A percentile compares a stretch with the other conserved stretches of the same genome.
phyloP scores from a whole-genome alignment of 2,329 filamentous ascomycete species.

The Cladosporium sp. region DNA sequence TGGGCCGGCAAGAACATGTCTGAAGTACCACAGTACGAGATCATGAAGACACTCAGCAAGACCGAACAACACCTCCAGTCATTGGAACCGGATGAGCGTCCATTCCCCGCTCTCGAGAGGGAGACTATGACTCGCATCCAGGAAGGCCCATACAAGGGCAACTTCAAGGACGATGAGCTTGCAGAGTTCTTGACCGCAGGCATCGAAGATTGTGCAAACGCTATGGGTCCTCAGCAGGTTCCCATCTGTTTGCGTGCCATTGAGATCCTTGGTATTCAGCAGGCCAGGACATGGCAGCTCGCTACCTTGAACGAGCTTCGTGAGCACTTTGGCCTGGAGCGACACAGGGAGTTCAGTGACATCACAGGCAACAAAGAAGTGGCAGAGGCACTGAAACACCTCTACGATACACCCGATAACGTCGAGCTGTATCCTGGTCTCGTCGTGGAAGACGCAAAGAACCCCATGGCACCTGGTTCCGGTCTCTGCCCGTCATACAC shows the following conservation, averaged over 20 bases:
- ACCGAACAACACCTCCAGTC: slow-evolving; percentile 26
- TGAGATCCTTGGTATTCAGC: slow-evolving; percentile 60
- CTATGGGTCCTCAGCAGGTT: slow-evolving; percentile 57
- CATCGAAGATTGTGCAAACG: slow-evolving; percentile 59
- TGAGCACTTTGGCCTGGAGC: slow-evolving; percentile 57
- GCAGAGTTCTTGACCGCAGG: slow-evolving; percentile 52
- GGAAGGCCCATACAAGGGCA: slow-evolving; percentile 41
- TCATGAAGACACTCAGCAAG: slow-evolving; percentile 28
- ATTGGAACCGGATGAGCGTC: slow-evolving; percentile 27
- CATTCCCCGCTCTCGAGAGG: slow-evolving; percentile 30
- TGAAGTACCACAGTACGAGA: slow-evolving; percentile 21
- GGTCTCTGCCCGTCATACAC: slow-evolving; percentile 53
- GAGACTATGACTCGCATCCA: slow-evolving; percentile 28
- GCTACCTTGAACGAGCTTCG: slow-evolving; percentile 63
- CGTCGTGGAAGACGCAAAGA: slow-evolving; percentile 57
- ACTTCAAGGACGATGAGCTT: slow-evolving; percentile 56
- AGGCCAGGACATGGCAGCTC: slow-evolving; percentile 59
- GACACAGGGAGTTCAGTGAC: slow-evolving; percentile 54
- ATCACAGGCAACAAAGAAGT: slow-evolving; percentile 58
- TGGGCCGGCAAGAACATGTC: slow-evolving; percentile 17
- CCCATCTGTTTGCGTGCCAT: slow-evolving; percentile 56
- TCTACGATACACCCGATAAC: slow-evolving; percentile 61
- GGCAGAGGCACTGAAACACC: slow-evolving; percentile 50
- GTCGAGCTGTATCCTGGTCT: slow-evolving; percentile 68
- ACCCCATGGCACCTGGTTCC: slow-evolving; percentile 47